phyloP scores from a whole-genome alignment of 2,329 filamentous ascomycete species.

The Botrytis deweyae region DNA sequence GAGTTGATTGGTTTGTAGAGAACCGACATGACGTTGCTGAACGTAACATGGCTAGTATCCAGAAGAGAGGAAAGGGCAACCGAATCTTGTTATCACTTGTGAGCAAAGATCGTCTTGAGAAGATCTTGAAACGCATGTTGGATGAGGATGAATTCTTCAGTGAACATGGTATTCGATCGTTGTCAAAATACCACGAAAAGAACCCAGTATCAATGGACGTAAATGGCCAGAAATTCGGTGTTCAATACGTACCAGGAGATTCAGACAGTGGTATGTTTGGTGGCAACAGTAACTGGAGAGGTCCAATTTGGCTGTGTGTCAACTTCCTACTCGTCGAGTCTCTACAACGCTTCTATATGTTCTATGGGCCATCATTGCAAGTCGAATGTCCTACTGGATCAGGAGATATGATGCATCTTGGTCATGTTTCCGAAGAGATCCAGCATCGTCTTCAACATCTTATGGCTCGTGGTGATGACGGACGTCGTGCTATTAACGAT shows the following conservation, averaged over 20 bases:
- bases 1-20: conserved; percentile 90
- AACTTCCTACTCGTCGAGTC: conserved; percentile 95
- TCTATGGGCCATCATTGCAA: conserved; percentile 84
- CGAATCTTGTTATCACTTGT: conserved; percentile 85
- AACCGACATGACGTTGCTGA: conserved; percentile 84
- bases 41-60: conserved; percentile 92
- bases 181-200: conserved; percentile 89
- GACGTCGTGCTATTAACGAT: conserved; percentile 83
- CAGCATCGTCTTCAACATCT: conserved; percentile 93
- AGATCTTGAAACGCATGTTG: conserved; percentile 88
- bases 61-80: conserved; percentile 84
- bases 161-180: conserved; percentile 83
- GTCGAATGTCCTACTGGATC: conserved; percentile 94
- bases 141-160: conserved; percentile 92
- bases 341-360: conserved; percentile 92
- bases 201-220: conserved; percentile 94
- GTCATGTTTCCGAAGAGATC: conserved; percentile 90
- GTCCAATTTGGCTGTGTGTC: conserved; percentile 92
- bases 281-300: conserved; percentile 97
- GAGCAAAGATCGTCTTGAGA: conserved; percentile 86
- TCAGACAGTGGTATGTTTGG: conserved; percentile 94
- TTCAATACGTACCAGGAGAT: conserved; percentile 90
- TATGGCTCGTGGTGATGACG: conserved; percentile 80
- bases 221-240: conserved; percentile 84
- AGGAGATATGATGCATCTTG: conserved; percentile 92